Evolutionary conservation across 2,329 filamentous ascomycete genomes (phyloP).

Genomic region (Phaeophleospora eucalypticola): DNA sequence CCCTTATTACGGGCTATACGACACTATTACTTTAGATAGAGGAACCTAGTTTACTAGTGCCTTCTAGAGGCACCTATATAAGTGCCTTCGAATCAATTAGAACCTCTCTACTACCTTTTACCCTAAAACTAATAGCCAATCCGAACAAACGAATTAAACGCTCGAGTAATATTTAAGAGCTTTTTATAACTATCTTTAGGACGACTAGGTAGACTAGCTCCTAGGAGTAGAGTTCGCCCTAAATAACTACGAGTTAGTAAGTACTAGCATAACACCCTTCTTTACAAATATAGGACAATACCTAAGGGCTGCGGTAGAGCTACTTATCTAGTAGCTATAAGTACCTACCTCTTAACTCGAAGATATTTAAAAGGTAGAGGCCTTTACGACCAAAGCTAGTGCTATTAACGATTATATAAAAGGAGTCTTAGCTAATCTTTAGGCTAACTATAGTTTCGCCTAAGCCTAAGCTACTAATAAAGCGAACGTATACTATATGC

Average conservation of each 20-base stretch:
- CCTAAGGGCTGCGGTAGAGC: neutral
- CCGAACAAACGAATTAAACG: conserved; percentile 1
- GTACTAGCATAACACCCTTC: neutral
- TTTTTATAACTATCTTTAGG: neutral
- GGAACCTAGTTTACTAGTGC: conserved; percentile 11
- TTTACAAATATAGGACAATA: neutral
- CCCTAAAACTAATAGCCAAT: neutral
- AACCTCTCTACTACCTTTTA: conserved; percentile 9
- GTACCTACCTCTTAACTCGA: neutral
- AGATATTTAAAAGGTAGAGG: neutral
- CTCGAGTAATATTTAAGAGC: neutral
- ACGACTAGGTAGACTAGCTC: conserved; percentile 1
- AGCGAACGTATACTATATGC: too few species aligned
- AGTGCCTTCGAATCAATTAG: neutral
- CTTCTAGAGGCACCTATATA: conserved; percentile 7
- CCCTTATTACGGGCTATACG: conserved; percentile 11
- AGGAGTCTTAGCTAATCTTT: too few species aligned
- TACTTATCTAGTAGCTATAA: neutral
- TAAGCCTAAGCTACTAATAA: too few species aligned
- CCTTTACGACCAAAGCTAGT: too few species aligned
- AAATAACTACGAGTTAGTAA: neutral
- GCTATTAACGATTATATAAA: too few species aligned
- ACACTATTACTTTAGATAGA: conserved; percentile 10
- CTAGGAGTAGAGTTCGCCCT: neutral
- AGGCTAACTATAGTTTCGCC: too few species aligned